Base-by-base conservation (phyloP, 306 rosid species). In the Fragaria iinumae region DNA sequence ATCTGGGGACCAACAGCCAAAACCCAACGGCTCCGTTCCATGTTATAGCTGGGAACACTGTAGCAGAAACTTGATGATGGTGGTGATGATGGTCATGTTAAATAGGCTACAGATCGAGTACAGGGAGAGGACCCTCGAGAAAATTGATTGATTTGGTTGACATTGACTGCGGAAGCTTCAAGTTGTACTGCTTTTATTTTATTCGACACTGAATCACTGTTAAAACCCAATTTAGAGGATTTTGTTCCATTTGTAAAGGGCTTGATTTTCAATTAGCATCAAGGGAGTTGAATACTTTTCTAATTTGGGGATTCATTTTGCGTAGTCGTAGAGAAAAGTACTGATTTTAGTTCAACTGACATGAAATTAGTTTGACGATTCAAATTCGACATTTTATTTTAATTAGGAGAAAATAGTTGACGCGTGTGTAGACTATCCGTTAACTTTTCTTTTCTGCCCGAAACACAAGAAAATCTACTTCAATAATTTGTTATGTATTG, bases 11-110 rank as follows among this genome's bases (percentile, higher is more conserved):
- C 65, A 67, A 11, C 50, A 21, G 52, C 71, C 34, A 67, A 9
- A 39, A 39, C 18, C 27, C 75, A 71, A 50, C 64, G 59, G 48
- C 32, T 71, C 77, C 20, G 56, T 60, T 59, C 57, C 41, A 5
- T 45, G 8, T 39, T 39, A 41, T 21, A 73, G 67, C 41, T 18
- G 53, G 68, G 62, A 66, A 72, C 36, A 2, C 34, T 72, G 76
- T 72, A 53, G 52, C 8, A 4, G 55, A 29, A 56, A 27, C 25
- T 41, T 43, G 45, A 36, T 64, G 50, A 20, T 66, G 21, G 18
- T n/a, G 52, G 2, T 41, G 52, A 36, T 64, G 50, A 20, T 66
- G 21, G 18, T n/a, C 71, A 4, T 41, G 52, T 39, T 41, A 41
- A 16, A 39, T 4, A 7, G 69, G 18, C 36, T 32, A 38, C 44